phyloP scores from a whole-genome alignment of 345 rosid species.

The Viola odorata region DNA sequence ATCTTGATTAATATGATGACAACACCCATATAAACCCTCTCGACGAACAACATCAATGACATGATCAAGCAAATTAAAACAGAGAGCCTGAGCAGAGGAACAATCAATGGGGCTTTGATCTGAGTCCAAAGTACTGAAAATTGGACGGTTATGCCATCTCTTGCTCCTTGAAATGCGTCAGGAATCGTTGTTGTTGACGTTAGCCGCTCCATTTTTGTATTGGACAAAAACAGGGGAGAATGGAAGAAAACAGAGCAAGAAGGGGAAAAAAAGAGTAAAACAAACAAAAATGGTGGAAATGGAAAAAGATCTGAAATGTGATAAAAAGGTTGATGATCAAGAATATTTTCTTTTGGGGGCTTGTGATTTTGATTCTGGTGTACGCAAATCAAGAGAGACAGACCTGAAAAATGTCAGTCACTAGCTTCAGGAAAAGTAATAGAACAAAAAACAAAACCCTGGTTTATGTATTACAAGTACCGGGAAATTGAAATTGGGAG shows the following conservation, averaged over 20 bases:
- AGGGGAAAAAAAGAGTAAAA: constrained; percentile 1
- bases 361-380: constrained; percentile 1
- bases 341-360: constrained; percentile 1
- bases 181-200: constrained; percentile 34
- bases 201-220: constrained; percentile 36
- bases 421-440: not conserved
- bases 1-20: constrained; percentile 65
- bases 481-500: not conserved
- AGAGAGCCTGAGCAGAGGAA: constrained; percentile 55
- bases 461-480: not conserved
- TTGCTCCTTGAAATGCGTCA: constrained; percentile 39
- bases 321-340: not conserved
- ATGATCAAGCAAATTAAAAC: constrained; percentile 64
- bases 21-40: constrained; percentile 79
- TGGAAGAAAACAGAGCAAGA: not conserved
- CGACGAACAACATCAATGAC: constrained; percentile 88
- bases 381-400: constrained; percentile 2
- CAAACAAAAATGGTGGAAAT: too few species aligned
- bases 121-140: constrained; percentile 42
- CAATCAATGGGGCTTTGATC: constrained; percentile 78
- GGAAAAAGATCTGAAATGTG: not conserved
- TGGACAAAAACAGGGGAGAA: not conserved
- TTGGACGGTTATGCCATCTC: constrained; percentile 34
- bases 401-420: constrained; percentile 7
- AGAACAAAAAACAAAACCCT: not conserved